phyloP scores from a whole-genome alignment of 208 protist genomes.

The Crithidia bombi region DNA sequence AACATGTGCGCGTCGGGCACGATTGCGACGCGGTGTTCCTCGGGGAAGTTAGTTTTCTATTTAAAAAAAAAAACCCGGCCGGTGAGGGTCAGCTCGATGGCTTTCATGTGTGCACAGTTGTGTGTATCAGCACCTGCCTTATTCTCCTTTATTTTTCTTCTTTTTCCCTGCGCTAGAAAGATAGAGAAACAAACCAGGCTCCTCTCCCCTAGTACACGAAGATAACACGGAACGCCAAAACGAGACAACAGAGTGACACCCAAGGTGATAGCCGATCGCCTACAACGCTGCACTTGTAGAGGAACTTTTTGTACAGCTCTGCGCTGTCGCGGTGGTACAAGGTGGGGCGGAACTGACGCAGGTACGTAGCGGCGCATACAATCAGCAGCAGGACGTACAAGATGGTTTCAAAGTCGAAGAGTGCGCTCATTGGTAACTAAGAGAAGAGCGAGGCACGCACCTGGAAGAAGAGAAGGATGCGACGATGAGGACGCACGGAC shows the following conservation, averaged over 20 bases:
- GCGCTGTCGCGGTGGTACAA: conserved; percentile 86
- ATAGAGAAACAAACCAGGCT: too few relatives aligned
- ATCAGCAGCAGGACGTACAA: conserved; percentile 85
- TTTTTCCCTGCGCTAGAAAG: not conserved
- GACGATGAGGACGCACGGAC: not conserved
- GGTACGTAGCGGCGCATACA: conserved; percentile 91
- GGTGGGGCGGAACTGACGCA: conserved; percentile 86
- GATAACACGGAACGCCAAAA: conserved; percentile 78
- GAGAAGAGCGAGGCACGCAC: not conserved
- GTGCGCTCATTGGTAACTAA: conserved; percentile 67
- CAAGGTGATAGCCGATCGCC: conserved; percentile 89
- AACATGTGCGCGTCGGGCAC: too few relatives aligned
- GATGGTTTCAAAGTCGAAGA: conserved; percentile 91
- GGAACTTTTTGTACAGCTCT: conserved; percentile 86
- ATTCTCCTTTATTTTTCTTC: conserved; percentile 1
- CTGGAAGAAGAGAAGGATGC: not conserved
- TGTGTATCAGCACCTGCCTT: too few relatives aligned
- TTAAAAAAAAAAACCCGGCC: too few relatives aligned
- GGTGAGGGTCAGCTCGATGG: too few relatives aligned
- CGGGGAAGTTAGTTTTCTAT: too few relatives aligned
- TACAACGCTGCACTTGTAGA: conserved; percentile 93
- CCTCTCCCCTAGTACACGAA: conserved; percentile 63
- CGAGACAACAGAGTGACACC: conserved; percentile 80
- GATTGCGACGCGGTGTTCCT: too few relatives aligned
- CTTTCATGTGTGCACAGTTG: too few relatives aligned